phyloP scores from a whole-genome alignment of 2,329 filamentous ascomycete species.

The Sporothrix pallida region DNA sequence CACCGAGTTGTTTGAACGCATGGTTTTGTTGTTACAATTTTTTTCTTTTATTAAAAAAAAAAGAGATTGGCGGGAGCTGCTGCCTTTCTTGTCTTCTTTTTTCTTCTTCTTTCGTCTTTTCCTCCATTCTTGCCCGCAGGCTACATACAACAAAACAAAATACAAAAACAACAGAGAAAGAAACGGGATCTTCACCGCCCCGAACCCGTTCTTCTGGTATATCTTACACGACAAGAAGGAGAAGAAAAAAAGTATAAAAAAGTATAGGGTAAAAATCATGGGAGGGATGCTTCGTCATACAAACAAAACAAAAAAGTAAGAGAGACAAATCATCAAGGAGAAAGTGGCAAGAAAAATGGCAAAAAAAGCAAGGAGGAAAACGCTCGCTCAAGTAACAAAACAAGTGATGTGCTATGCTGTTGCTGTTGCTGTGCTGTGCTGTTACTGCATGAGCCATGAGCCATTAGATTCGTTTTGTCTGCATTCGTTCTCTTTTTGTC shows the following conservation, averaged over 20 bases:
- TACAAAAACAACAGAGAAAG: background rate
- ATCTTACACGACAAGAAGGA: constrained; percentile 22
- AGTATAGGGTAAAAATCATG: background rate
- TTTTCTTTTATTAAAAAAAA: background rate
- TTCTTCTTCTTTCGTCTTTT: background rate
- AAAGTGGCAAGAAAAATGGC: background rate
- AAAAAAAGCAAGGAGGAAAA: background rate
- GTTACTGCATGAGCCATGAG: background rate
- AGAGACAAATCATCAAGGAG: background rate
- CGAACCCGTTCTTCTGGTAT: background rate
- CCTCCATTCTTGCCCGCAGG: background rate
- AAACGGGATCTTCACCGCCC: background rate
- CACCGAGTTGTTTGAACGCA: background rate
- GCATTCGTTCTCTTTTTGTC: background rate
- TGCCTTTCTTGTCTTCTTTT: constrained; percentile 3
- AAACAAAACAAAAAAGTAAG: background rate
- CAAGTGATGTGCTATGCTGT: background rate
- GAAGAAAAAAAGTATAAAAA: background rate
- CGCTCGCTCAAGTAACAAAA: background rate
- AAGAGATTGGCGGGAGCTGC: constrained; percentile 15
- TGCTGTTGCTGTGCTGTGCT: background rate
- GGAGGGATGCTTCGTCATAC: background rate
- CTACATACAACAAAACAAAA: background rate
- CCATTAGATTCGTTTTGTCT: constrained; percentile 11
- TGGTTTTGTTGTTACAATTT: constrained; percentile 12